These are phyloP conservation scores for Carex cristatella DNA, from an alignment of 176 grass and related monocot species.

Conservation along the genomic window DNA sequence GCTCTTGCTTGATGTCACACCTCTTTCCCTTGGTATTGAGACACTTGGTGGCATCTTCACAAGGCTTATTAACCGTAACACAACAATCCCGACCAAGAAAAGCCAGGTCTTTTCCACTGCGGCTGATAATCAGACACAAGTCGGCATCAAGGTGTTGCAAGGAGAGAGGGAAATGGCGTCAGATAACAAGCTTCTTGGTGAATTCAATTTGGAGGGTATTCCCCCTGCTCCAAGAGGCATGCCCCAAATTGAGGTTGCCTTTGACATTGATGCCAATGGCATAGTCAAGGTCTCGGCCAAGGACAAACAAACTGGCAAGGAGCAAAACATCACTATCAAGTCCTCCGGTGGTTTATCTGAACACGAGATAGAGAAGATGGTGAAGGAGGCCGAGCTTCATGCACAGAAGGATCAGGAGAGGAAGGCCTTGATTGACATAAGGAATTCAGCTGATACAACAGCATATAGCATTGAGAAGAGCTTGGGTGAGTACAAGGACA, in stretches of 20 bases:
- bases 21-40: conserved; percentile 93
- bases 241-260: conserved; percentile 90
- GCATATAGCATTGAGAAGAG: conserved; percentile 96
- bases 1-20: conserved; percentile 90
- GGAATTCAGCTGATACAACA: conserved; percentile 79
- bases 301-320: conserved; percentile 79
- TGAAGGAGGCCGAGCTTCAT: conserved; percentile 84
- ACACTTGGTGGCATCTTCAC: conserved; percentile 98
- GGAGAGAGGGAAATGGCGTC: conserved; percentile 96
- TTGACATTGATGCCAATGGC: conserved; percentile 94
- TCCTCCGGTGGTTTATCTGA: conserved; percentile 93
- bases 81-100: conserved; percentile 97
- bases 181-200: conserved; percentile 93
- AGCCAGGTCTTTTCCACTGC: conserved; percentile 94
- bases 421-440: conserved; percentile 76
- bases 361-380: conserved; percentile 87
- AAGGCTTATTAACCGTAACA: conserved; percentile 88
- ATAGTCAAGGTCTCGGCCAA: conserved; percentile 95
- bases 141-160: conserved; percentile 86
- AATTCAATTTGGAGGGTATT: conserved; percentile 91
- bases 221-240: conserved; percentile 83
- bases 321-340: conserved; percentile 95
- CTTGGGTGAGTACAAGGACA: conserved; percentile 76
- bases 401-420: conserved; percentile 87
- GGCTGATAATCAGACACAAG: conserved; percentile 80